Evolutionary conservation across 2,329 filamentous ascomycete genomes (phyloP), one percentile per base, ranked within the genome.

Genomic region (Emergomyces pasteurianus): DNA sequence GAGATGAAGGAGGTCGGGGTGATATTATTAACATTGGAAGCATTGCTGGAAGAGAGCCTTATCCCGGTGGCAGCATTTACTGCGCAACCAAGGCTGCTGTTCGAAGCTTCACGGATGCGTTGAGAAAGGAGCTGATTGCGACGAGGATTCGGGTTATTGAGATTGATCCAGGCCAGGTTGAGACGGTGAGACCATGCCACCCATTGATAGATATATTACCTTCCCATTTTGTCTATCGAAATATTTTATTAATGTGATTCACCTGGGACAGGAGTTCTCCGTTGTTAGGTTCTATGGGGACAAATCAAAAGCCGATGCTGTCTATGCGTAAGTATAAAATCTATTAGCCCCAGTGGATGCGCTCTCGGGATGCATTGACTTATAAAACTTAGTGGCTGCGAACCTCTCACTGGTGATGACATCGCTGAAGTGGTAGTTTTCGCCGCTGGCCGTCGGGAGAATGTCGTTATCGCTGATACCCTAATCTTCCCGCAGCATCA

Each of bases 21-120:
- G 94, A 97, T 72, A 92, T 99, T 72, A 95, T 99, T 78, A 97
- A 96, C 72, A 86, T 96, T 70, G 92, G 92, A 63, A 91, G 87
- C 66, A 92, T 96, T 70, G 92, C 92, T n/a, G 92, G 90, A 36
- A 83, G 91, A 52, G 91, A 95, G 68, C 83, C 89, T 12, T 96
- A 96, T 73, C 80, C 85, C 0, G 90, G 90, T 57, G 92, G 92
- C 34, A 86, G 86, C 72, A 95, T 96, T 71, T 96, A 96, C 81
- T 96, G 92, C 74, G 90, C 91, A 0, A 92, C 89, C 62, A 96
- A 96, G 77, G 90, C 91, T 23, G 92, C 92, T 1, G 87, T 96
- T 60, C 84, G 88, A 67, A 87, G 82, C 66, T 96, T 95, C 76
- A 91, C 89, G 0, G 90, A 95, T 61, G 82, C 87, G 12, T 75